A percentile compares a stretch with the other conserved stretches of the same genome.
Conservation (phyloP, 345 rosid species). For the Linum lewisii region DNA sequence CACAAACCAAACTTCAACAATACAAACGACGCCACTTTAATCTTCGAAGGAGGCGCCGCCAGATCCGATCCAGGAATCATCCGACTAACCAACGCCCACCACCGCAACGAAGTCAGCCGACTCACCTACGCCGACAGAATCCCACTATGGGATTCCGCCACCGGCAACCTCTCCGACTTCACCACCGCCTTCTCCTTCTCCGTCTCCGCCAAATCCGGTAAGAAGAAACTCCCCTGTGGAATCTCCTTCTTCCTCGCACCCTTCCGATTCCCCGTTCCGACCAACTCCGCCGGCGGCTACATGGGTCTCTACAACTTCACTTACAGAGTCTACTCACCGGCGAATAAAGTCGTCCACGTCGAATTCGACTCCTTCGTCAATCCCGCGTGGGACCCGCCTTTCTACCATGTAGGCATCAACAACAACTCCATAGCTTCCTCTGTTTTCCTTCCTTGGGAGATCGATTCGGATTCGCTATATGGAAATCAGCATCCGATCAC, state of each 20-base stretch:
- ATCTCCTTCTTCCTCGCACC: slow-evolving; percentile 26
- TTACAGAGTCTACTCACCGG: slow-evolving; percentile 3
- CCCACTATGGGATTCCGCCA: slow-evolving; percentile 18
- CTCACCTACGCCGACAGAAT: slow-evolving; percentile 16
- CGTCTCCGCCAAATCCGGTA: slow-evolving; percentile 2
- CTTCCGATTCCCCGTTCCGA: slow-evolving; percentile 18
- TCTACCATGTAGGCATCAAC: slow-evolving; percentile 22
- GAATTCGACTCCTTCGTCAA: slow-evolving; percentile 22
- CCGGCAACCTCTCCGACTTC: slow-evolving; percentile 19
- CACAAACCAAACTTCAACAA: slow-evolving; percentile 14
- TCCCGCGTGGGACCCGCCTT: slow-evolving; percentile 19
- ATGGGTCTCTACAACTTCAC: slow-evolving; percentile 22
- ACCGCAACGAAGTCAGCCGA: slow-evolving; percentile 16
- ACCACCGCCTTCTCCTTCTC: slow-evolving; percentile 17
- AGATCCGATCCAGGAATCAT: slow-evolving; percentile 11
- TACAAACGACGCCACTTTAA: background rate
- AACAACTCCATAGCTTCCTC: slow-evolving; percentile 17
- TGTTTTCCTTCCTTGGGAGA: slow-evolving; percentile 27
- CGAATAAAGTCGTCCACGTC: slow-evolving; percentile 10
- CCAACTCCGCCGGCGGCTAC: slow-evolving; percentile 21
- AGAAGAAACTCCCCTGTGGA: slow-evolving; percentile 1
- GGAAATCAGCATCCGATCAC: slow-evolving; percentile 20
- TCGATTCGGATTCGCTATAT: slow-evolving; percentile 16
- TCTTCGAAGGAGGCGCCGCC: slow-evolving; percentile 27
- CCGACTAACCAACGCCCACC: slow-evolving; percentile 10